Evolutionary conservation across 805 yeast genomes (phyloP).

Genomic region (Pichia cephalocereana): DNA sequence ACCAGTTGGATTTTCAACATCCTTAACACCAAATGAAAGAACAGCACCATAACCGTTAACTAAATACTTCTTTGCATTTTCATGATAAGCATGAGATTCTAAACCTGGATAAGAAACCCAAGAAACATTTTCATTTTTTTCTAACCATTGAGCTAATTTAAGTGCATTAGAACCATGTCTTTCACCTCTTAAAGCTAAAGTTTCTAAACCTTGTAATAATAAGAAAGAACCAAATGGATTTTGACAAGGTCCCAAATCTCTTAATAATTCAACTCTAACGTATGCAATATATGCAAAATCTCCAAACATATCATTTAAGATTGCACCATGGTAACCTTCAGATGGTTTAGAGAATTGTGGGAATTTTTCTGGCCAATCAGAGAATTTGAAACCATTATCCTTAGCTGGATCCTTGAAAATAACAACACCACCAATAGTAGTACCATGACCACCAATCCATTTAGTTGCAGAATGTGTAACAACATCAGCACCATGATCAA

Average conservation of each 20-base stretch:
- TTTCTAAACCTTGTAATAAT: conserved; percentile 86
- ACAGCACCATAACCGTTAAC: conserved; percentile 78
- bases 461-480: conserved; percentile 93
- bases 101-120: conserved; percentile 95
- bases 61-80: conserved; percentile 75
- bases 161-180: conserved; percentile 82
- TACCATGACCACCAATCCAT: conserved; percentile 98
- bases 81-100: conserved; percentile 68
- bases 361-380: conserved; percentile 72
- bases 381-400: conserved; percentile 90
- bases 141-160: conserved; percentile 69
- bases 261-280: conserved; percentile 71
- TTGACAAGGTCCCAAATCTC: conserved; percentile 87
- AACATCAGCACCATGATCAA: conserved; percentile 86
- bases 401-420: conserved; percentile 41
- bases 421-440: conserved; percentile 85
- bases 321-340: conserved; percentile 88
- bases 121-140: conserved; percentile 54
- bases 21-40: conserved; percentile 82
- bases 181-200: conserved; percentile 87
- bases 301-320: conserved; percentile 76
- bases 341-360: conserved; percentile 90
- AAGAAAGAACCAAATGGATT: conserved; percentile 86
- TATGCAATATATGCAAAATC: conserved; percentile 70
- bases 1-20: conserved; percentile 35